These are phyloP conservation scores for Yamadazyma paraphyllophila DNA, from an alignment of 805 yeast species.

Conservation along the genomic window DNA sequence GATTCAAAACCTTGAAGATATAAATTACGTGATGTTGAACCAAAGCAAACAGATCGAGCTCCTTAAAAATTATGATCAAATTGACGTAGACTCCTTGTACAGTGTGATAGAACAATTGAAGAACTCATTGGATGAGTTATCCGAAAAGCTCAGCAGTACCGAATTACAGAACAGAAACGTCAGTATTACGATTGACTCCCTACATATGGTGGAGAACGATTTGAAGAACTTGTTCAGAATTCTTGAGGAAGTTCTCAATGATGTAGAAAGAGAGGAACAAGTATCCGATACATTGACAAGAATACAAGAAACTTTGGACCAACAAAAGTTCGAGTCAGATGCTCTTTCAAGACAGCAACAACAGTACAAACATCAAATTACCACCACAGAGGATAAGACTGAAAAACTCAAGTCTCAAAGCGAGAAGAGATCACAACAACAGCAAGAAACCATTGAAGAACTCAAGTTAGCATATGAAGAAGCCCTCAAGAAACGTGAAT, in stretches of 20 bases:
- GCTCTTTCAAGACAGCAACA: slow-evolving; percentile 43
- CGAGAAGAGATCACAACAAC: slow-evolving; percentile 41
- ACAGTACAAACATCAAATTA: slow-evolving; percentile 51
- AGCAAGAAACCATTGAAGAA: slow-evolving; percentile 38
- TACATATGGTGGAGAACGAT: slow-evolving; percentile 43
- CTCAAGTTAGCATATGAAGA: slow-evolving; percentile 47
- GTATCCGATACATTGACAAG: slow-evolving; percentile 35
- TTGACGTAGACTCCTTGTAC: slow-evolving; percentile 55
- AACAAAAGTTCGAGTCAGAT: slow-evolving; percentile 32
- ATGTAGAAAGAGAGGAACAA: slow-evolving; percentile 39
- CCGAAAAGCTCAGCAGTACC: slow-evolving; percentile 16
- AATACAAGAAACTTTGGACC: slow-evolving; percentile 41
- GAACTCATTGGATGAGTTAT: slow-evolving; percentile 39
- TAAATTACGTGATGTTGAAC: slow-evolving; percentile 55
- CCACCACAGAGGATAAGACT: slow-evolving; percentile 47
- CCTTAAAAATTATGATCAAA: slow-evolving; percentile 56
- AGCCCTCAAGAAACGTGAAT: slow-evolving; percentile 47
- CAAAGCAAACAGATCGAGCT: slow-evolving; percentile 57
- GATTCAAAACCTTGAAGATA: slow-evolving; percentile 59
- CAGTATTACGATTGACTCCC: slow-evolving; percentile 54
- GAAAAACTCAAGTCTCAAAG: slow-evolving; percentile 44
- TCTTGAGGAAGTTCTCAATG: slow-evolving; percentile 50
- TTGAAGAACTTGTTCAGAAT: slow-evolving; percentile 46
- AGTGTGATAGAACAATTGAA: slow-evolving; percentile 54
- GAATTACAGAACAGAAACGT: slow-evolving; percentile 52